A percentile compares a stretch with the other conserved stretches of the same genome.
Evolutionary conservation across 139 green algal species (phyloP).

Genomic region (Ettlia oleoabundans): DNA sequence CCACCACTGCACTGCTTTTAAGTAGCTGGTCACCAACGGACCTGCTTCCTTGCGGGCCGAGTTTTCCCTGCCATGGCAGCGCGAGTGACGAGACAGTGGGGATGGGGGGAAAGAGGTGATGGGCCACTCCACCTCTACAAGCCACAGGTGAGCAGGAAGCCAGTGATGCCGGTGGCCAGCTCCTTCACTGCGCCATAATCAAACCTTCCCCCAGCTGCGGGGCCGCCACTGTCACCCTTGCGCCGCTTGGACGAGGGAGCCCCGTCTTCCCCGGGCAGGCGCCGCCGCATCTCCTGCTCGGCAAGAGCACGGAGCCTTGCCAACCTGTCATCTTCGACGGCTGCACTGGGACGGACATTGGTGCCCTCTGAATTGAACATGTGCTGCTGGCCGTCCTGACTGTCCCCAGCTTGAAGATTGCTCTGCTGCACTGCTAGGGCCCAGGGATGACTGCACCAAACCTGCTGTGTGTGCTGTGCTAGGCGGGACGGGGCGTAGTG

Average conservation of each 20-base stretch:
- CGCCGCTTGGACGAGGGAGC: not conserved
- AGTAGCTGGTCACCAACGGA: not conserved
- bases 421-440: no score
- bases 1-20: not conserved
- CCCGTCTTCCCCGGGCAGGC: not conserved
- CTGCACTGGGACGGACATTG: no score
- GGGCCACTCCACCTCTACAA: constrained; percentile 5
- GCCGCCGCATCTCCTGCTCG: constrained; percentile 32
- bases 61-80: constrained; percentile 35
- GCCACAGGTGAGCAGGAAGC: constrained; percentile 35
- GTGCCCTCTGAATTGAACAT: no score
- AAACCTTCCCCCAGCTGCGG: constrained; percentile 7
- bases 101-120: not conserved
- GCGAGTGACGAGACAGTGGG: no score
- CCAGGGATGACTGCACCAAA: not conserved
- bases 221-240: not conserved
- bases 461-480: not conserved
- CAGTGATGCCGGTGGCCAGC: constrained; percentile 6
- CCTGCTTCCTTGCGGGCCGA: constrained; percentile 20
- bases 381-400: no score
- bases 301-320: not conserved
- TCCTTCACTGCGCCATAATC: constrained; percentile 10
- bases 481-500: not conserved
- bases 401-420: no score
- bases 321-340: not conserved